Base-by-base conservation (phyloP, 2,329 filamentous ascomycete species). In the Rhynchosporium agropyri region DNA sequence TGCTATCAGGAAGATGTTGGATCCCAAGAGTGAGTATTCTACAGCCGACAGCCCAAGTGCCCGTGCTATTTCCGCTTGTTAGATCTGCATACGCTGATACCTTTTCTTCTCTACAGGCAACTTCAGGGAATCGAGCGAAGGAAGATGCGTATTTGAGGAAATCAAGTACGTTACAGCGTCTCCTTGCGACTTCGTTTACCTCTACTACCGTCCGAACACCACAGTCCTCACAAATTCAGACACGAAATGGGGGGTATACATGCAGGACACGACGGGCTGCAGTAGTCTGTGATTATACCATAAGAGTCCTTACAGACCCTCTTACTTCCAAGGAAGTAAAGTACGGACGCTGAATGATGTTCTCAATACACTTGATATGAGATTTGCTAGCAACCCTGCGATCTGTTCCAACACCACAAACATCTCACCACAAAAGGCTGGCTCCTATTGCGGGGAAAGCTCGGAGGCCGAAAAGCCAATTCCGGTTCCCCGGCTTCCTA, bases 1-100 rank as follows among this genome's bases (percentile, higher is more conserved):
- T 40, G 84, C 87, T 63, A 89, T 94, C 77, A 89, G 86, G 77
- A 83, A 86, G 74, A 92, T 91, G 84, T 79, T 94, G 64, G 87
- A 91, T 71, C 84, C 87, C 15, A 81, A 83, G 69, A 89, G 88
- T 88, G 75, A 70, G 79, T 72, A 46, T 59, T 60, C 51, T 50
- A 31, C 20, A 48, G 20, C 20, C 29, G 20, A 4, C 5, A 12
- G 8, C 31, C 51, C 20, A 31, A 4, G 3, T 43, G 13, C 12
- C 38, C 53, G 9, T 9, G 8, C n/a, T 10, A 26, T 33, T 61
- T 10, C 49, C 4, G 31, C 8, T 36, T 6, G 33, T 36, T 10
- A 6, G 33, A 2, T 36, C 6, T 36, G 6, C 5, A 36, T 6
- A 51, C 42, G n/a, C 53, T 54, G 49, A 48, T 15, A 46, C 26